Evolutionary conservation across 1,139 yeast species (phyloP).

Genomic region (Pichia sp.): DNA sequence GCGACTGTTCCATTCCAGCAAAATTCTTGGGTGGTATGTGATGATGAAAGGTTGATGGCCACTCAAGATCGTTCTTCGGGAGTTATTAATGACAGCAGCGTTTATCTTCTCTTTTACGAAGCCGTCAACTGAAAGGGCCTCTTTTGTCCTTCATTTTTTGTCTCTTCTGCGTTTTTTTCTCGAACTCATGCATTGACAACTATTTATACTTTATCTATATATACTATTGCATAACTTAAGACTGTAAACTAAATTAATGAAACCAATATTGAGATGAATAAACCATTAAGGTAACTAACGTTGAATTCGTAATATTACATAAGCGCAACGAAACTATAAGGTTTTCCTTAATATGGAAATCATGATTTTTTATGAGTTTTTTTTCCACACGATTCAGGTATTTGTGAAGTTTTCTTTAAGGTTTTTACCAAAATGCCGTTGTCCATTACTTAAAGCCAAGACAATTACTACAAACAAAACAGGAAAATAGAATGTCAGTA

Average conservation of each 20-base stretch:
- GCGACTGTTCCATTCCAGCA: slow-evolving; percentile 57
- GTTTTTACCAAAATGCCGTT: no score
- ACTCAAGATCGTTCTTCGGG: slow-evolving; percentile 16
- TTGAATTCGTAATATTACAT: no score
- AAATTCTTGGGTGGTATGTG: slow-evolving; percentile 71
- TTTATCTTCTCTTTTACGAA: slow-evolving; percentile 32
- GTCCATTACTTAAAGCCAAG: no score
- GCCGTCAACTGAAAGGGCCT: not conserved
- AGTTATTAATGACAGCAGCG: slow-evolving; percentile 26
- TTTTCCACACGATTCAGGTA: no score
- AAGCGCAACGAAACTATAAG: no score
- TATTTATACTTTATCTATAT: not conserved
- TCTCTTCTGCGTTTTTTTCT: not conserved
- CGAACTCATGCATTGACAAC: not conserved
- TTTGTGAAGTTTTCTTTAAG: no score
- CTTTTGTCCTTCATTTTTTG: not conserved
- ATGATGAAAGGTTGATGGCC: slow-evolving; percentile 46
- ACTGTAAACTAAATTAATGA: not conserved
- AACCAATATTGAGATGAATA: not conserved
- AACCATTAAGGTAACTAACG: no score
- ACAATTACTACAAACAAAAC: not conserved
- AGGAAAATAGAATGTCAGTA: slow-evolving; percentile 16
- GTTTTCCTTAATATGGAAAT: no score
- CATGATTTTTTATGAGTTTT: no score
- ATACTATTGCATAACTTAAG: not conserved